Percentiles rank a stretch among this genome's conserved stretches.
Evolutionary conservation across 2,329 filamentous ascomycete species (phyloP).

Genomic region (Spiromastix sp.): DNA sequence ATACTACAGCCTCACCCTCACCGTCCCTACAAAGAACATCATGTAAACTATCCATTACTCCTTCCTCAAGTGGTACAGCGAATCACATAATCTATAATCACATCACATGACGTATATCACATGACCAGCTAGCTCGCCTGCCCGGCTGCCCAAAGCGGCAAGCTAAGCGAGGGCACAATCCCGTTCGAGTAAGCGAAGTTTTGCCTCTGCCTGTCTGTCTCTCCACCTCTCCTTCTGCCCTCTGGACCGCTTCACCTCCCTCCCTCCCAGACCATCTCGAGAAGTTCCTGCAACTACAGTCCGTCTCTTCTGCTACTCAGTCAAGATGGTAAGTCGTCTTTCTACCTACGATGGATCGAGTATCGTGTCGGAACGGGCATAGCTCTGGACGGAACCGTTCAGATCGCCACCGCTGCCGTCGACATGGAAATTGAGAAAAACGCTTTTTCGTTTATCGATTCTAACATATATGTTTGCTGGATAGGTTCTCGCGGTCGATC

Average conservation of each 20-base stretch:
- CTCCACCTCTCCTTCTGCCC: conserved; percentile 1
- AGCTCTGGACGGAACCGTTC: too few relatives aligned
- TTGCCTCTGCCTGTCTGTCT: background rate
- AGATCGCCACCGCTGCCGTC: conserved; percentile 12
- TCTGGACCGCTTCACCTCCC: conserved; percentile 12
- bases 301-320: conserved; percentile 28
- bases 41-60: too few relatives aligned
- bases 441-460: conserved; percentile 3
- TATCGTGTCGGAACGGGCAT: too few relatives aligned
- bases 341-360: background rate
- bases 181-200: conserved; percentile 20
- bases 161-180: conserved; percentile 31
- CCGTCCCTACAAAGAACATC: too few relatives aligned
- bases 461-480: conserved; percentile 8
- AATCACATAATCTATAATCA: too few relatives aligned
- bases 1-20: too few relatives aligned
- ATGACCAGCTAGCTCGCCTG: too few relatives aligned
- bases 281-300: conserved; percentile 25
- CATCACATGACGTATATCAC: too few relatives aligned
- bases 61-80: too few relatives aligned
- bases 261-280: conserved; percentile 23
- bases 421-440: conserved; percentile 6
- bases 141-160: conserved; percentile 18
- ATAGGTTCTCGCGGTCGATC: conserved; percentile 99
- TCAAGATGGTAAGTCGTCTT: conserved; percentile 32